Base-by-base conservation (phyloP, 495 filamentous ascomycete genomes). In the Cenococcum geophilum region DNA sequence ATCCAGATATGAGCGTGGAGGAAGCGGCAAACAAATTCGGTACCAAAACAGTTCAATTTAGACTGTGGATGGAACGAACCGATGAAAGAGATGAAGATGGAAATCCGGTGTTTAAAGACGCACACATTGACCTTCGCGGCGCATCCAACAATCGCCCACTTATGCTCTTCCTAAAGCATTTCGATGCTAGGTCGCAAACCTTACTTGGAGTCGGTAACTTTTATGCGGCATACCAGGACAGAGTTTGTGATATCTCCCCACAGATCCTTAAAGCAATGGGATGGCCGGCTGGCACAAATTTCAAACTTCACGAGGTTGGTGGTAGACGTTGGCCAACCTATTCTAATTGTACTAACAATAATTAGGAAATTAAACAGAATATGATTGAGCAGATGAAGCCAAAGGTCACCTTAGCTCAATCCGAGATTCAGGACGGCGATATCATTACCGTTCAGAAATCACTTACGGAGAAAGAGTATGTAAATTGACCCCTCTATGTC, bases 351-450 rank as follows among this genome's bases (percentile, higher is more conserved):
- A 25, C 49, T 47, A 48, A 64, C 65, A 76, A 57, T 5, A 18
- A 57, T 35, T 51, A 57, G 80, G 93, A 99, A 73, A 97, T 99
- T 76, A 97, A 97, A 72, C 89, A 91, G 40, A 86, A 82, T 53
- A 97, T 97, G 92, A 95, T 99, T 67, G 93, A 99, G 65, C 77
- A 82, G 12, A 89, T 97, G 80, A 97, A 96, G 71, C 84, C 86
- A 0, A 97, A 95, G 72, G 82, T 89, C 68, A 87, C 90, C 0
- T 82, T 99, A 60, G 85, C 88, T 51, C 84, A 89, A 56, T 91
- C 92, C 1, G 93, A 99, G 72, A 89, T 99, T 45, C 92, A 97
- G 69, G 92, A 97, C 70, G 93, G 93, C 43, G 93, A 99, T 71
- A 96, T 99, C 66, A 83, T 99, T 34, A 96, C 91, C 65, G 96